These are phyloP conservation scores for Mortierella sp. DNA, from an alignment of 371 early-diverging fungal genomes.

Conservation along the genomic window DNA sequence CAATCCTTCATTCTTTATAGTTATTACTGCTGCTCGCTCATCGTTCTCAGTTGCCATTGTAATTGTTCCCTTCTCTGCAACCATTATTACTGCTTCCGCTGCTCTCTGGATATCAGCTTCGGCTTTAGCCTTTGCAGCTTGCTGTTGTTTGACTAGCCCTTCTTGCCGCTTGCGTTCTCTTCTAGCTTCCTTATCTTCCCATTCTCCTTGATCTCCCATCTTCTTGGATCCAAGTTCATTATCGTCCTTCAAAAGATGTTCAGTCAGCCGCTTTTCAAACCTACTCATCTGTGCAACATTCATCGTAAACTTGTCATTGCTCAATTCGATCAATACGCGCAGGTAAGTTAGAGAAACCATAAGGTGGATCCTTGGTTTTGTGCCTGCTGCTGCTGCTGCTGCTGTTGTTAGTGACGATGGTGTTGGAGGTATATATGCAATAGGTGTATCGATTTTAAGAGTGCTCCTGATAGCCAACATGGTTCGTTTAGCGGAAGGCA, in stretches of 20 bases:
- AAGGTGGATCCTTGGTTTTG: slow-evolving; percentile 56
- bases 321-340: slow-evolving; percentile 59
- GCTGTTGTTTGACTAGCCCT: slow-evolving; percentile 56
- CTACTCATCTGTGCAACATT: slow-evolving; percentile 65
- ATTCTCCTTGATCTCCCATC: slow-evolving; percentile 42
- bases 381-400: not conserved
- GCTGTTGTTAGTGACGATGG: slow-evolving; percentile 13
- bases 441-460: slow-evolving; percentile 71
- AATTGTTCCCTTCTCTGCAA: not conserved
- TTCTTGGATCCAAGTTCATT: not conserved
- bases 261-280: slow-evolving; percentile 60
- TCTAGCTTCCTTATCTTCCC: slow-evolving; percentile 72
- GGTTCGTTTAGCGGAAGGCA: slow-evolving; percentile 67
- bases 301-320: slow-evolving; percentile 67
- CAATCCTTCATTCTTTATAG: too few species aligned
- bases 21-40: not conserved
- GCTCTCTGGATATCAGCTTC: not conserved
- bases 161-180: slow-evolving; percentile 66
- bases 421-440: slow-evolving; percentile 61
- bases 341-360: slow-evolving; percentile 65
- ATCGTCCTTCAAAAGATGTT: slow-evolving; percentile 21
- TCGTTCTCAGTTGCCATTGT: not conserved
- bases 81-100: not conserved
- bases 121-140: slow-evolving; percentile 16
- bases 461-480: slow-evolving; percentile 75